Evolutionary conservation across 1,284 basidiomycete genomes (phyloP), one percentile per base, ranked within the genome.

Genomic region (Sanghuangporus baumii): DNA sequence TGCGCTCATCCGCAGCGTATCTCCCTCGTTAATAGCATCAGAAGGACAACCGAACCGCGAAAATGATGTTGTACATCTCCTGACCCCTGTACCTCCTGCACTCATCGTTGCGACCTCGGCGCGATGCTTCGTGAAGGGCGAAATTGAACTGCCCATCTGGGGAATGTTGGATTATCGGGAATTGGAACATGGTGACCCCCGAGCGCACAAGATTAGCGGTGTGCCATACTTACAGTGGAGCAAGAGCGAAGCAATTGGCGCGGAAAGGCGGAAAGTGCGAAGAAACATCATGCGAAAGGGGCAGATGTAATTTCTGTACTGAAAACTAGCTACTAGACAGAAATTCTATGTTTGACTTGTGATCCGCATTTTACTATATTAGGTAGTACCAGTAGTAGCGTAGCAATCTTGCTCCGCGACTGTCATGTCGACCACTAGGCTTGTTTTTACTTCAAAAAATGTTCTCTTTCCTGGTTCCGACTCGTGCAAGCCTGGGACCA

Each of bases 201-300:
- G 81, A 0, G 87, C 86, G 0, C 76, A 82, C 31, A 82, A 84
- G 60, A 81, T 76, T 68, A 80, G 75, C 3, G 80, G 81, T 38
- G 86, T 93, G 48, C 94, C 95, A 18, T 98, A 86, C 76, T 75
- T 98, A 69, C 87, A 89, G 66, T 92, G 89, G 87, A 87, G 87
- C 0, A 83, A 82, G 67, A 80, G 81, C 2, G 83, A 83, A 55
- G 84, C 83, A 4, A 72, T 86, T 14, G 91, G 93, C 4, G 85
- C 80, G 6, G 89, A 89, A 65, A 85, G 82, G 69, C 79, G 89
- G 69, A 77, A 87, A 52, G 85, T 94, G 55, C 81, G 95, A 71
- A 80, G 94, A 71, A 97, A 97, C 76, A 73, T 98, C 70, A 94
- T 96, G 93, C 80, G 94, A 43, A 86, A 83, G 68, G 85, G 83